These are phyloP conservation scores for Canariomyces notabilis DNA, from an alignment of 2,329 filamentous ascomycete genomes.

Conservation along the genomic window DNA sequence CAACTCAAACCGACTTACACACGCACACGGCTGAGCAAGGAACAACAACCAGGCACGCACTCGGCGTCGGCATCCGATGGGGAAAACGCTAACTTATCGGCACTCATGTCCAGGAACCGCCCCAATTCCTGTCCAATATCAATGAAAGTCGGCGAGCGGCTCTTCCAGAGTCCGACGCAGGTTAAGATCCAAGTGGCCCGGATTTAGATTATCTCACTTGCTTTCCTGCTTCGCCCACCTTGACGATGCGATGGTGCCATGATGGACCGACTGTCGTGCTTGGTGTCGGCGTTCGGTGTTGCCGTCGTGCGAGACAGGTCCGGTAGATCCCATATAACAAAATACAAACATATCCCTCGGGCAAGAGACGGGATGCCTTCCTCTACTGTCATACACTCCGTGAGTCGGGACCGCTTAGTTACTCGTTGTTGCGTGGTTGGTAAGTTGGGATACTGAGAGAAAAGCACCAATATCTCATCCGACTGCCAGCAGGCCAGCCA, in stretches of 20 bases:
- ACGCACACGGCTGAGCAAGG: neutral
- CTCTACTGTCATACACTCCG: too few relatives aligned
- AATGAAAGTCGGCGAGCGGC: neutral
- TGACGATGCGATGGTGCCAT: too few relatives aligned
- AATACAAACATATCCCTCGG: too few relatives aligned
- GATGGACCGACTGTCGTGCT: neutral
- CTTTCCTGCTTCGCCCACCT: neutral
- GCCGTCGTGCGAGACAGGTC: too few relatives aligned
- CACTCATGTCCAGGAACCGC: neutral
- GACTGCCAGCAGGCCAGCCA: too few relatives aligned
- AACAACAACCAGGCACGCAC: too few relatives aligned
- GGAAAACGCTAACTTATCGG: neutral
- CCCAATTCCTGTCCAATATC: neutral
- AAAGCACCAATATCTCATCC: neutral
- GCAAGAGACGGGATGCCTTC: too few relatives aligned
- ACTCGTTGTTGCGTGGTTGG: too few relatives aligned
- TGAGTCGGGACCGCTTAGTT: too few relatives aligned
- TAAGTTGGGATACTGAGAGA: too few relatives aligned
- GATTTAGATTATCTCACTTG: constrained; percentile 17
- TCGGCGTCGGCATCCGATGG: neutral
- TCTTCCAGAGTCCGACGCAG: constrained; percentile 11
- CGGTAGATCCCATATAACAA: too few relatives aligned
- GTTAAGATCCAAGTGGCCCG: constrained; percentile 14
- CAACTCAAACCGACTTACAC: neutral
- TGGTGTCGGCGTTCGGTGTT: too few relatives aligned